Evolutionary conservation across 2,329 filamentous ascomycete genomes (phyloP).

Genomic region (Stagonosporopsis cucurbitacearum): DNA sequence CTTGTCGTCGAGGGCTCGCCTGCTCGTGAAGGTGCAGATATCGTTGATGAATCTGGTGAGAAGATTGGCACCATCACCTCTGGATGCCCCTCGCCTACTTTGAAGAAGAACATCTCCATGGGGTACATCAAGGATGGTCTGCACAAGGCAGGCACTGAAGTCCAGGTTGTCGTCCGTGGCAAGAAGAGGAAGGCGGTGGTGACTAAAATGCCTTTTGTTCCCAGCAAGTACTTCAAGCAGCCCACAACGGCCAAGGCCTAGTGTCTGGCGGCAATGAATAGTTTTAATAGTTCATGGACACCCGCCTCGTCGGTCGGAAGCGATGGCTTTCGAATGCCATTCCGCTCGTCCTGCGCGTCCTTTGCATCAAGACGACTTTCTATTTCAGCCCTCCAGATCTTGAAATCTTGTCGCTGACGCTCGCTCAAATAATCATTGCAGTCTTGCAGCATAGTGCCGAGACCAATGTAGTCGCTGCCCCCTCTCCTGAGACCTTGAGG

Average conservation of each 20-base stretch:
- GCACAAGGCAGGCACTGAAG: slow-evolving; percentile 84
- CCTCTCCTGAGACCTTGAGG: slow-evolving; percentile 50
- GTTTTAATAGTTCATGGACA: background rate
- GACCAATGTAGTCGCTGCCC: slow-evolving; percentile 55
- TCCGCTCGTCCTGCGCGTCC: slow-evolving; percentile 37
- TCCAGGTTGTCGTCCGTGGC: slow-evolving; percentile 78
- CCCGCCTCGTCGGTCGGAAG: background rate
- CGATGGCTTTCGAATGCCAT: background rate
- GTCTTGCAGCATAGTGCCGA: slow-evolving; percentile 76
- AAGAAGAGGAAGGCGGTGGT: slow-evolving; percentile 77
- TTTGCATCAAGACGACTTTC: slow-evolving; percentile 62
- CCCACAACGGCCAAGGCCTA: slow-evolving; percentile 35
- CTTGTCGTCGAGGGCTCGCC: slow-evolving; percentile 84
- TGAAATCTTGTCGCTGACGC: slow-evolving; percentile 66
- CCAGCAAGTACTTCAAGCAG: slow-evolving; percentile 72
- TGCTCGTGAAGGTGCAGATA: slow-evolving; percentile 84
- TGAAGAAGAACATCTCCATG: slow-evolving; percentile 95
- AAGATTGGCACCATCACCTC: slow-evolving; percentile 84
- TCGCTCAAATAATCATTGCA: slow-evolving; percentile 74
- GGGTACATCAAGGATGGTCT: slow-evolving; percentile 82
- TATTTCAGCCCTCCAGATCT: slow-evolving; percentile 68
- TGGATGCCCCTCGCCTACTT: slow-evolving; percentile 84
- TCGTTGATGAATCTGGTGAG: slow-evolving; percentile 69
- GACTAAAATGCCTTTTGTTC: slow-evolving; percentile 87
- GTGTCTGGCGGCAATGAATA: background rate